phyloP scores from a whole-genome alignment of 2,329 filamentous ascomycete genomes.

The Beauveria sp. region DNA sequence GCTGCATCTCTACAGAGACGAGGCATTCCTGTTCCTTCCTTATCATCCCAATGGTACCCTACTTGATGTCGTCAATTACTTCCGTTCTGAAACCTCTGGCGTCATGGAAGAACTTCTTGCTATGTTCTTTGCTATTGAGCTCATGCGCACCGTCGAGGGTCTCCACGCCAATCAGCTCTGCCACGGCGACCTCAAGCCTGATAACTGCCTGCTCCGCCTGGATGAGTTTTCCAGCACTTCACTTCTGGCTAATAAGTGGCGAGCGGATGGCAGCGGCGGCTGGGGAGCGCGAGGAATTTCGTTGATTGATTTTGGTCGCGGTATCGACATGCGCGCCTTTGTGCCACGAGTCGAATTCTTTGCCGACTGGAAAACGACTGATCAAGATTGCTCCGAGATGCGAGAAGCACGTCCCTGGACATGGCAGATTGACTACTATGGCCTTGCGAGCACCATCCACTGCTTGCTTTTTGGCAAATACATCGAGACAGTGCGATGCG shows the following conservation, averaged over 20 bases:
- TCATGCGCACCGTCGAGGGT: slow-evolving; percentile 82
- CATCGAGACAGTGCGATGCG: slow-evolving; percentile 66
- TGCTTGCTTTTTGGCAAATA: slow-evolving; percentile 89
- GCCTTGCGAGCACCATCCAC: slow-evolving; percentile 81
- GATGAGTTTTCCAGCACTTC: slow-evolving; percentile 40
- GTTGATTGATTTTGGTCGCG: slow-evolving; percentile 91
- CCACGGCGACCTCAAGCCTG: slow-evolving; percentile 90
- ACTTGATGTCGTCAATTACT: slow-evolving; percentile 87
- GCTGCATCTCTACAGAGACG: slow-evolving; percentile 84
- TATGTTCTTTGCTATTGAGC: slow-evolving; percentile 93
- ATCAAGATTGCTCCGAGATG: slow-evolving; percentile 92
- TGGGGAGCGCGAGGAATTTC: slow-evolving; percentile 76
- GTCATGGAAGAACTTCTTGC: slow-evolving; percentile 85
- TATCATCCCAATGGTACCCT: slow-evolving; percentile 85
- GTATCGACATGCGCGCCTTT: slow-evolving; percentile 89
- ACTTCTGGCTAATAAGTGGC: slow-evolving; percentile 57
- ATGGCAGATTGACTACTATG: slow-evolving; percentile 95
- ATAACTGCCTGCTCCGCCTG: slow-evolving; percentile 88
- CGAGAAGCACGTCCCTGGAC: slow-evolving; percentile 92
- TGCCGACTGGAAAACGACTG: slow-evolving; percentile 86
- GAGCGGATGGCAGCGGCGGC: slow-evolving; percentile 63
- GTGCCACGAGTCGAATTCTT: slow-evolving; percentile 68
- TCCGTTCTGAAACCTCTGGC: slow-evolving; percentile 61
- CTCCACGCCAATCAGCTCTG: slow-evolving; percentile 73
- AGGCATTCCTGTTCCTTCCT: slow-evolving; percentile 82